Percentiles rank a stretch among this genome's conserved stretches.
Evolutionary conservation across 768 basidiomycete genomes (phyloP).

Genomic region (Dentipellis fragilis): DNA sequence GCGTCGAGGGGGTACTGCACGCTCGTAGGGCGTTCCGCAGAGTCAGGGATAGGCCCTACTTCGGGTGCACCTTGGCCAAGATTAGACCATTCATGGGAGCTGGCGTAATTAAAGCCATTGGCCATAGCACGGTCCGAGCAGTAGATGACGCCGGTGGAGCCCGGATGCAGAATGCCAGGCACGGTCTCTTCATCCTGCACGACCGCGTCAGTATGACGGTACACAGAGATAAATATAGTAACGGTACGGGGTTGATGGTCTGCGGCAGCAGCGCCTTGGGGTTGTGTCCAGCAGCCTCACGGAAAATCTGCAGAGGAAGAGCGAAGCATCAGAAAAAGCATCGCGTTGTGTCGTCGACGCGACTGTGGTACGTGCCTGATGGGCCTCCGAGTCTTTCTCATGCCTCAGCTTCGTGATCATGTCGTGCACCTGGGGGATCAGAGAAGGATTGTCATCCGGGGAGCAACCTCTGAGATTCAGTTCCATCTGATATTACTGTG

Average conservation of each 20-base stretch:
- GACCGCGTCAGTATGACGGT: background rate
- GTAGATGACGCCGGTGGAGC: slow-evolving; percentile 61
- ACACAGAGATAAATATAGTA: background rate
- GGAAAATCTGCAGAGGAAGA: slow-evolving; percentile 50
- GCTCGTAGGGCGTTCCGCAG: slow-evolving; percentile 51
- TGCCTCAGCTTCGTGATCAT: slow-evolving; percentile 58
- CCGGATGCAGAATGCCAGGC: slow-evolving; percentile 78
- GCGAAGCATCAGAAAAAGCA: background rate
- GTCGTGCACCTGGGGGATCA: slow-evolving; percentile 53
- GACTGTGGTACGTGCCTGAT: slow-evolving; percentile 41
- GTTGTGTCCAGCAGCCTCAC: slow-evolving; percentile 60
- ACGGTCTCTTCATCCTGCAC: slow-evolving; percentile 78
- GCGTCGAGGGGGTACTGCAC: slow-evolving; percentile 63
- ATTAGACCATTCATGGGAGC: slow-evolving; percentile 76
- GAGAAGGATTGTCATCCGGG: slow-evolving; percentile 19
- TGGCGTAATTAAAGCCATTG: slow-evolving; percentile 79
- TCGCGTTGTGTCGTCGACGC: background rate
- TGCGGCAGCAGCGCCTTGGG: slow-evolving; percentile 50
- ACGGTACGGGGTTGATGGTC: slow-evolving; percentile 57
- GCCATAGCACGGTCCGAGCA: slow-evolving; percentile 93
- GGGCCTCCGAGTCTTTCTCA: slow-evolving; percentile 83
- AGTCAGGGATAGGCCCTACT: slow-evolving; percentile 75
- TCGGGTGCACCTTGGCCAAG: slow-evolving; percentile 91
- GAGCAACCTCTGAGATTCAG: slow-evolving; percentile 8
- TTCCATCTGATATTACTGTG: slow-evolving; percentile 1